Percentiles rank a stretch among this genome's conserved stretches.
These are phyloP conservation scores for Colletotrichum echinochloae DNA, from an alignment of 2,329 filamentous ascomycete genomes.

Conservation along the genomic window DNA sequence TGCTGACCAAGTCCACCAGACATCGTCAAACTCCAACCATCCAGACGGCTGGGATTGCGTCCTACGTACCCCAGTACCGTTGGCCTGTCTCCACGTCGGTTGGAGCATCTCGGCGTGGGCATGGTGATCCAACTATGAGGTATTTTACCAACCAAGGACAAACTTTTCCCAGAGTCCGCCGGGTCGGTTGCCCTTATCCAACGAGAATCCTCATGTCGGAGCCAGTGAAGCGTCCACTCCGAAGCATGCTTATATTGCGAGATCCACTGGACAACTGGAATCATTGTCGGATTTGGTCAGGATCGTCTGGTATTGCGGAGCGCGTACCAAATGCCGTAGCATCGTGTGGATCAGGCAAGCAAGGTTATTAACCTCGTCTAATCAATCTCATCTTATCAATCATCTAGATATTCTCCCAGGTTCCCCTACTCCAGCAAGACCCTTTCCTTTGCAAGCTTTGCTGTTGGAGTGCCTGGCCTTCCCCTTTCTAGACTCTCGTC, in stretches of 20 bases:
- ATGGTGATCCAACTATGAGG: constrained; percentile 19
- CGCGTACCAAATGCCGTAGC: not conserved
- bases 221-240: not conserved
- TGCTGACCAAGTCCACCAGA: not conserved
- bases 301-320: not conserved
- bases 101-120: not conserved
- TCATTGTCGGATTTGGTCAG: not conserved
- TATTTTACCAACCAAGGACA: constrained; percentile 7
- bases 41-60: not conserved
- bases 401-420: not conserved
- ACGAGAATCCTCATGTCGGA: not conserved
- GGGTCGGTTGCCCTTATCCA: not conserved
- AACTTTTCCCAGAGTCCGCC: not conserved
- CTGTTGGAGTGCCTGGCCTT: not conserved
- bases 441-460: not conserved
- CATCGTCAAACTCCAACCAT: not conserved
- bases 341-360: not conserved
- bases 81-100: constrained; percentile 5
- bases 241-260: constrained; percentile 16
- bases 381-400: constrained; percentile 29
- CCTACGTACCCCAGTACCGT: not conserved
- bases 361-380: constrained; percentile 13
- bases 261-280: not conserved
- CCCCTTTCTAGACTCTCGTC: not conserved
- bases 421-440: not conserved